Conservation (phyloP, 2,329 filamentous ascomycete species). For the Phyllosticta citriasiana region DNA sequence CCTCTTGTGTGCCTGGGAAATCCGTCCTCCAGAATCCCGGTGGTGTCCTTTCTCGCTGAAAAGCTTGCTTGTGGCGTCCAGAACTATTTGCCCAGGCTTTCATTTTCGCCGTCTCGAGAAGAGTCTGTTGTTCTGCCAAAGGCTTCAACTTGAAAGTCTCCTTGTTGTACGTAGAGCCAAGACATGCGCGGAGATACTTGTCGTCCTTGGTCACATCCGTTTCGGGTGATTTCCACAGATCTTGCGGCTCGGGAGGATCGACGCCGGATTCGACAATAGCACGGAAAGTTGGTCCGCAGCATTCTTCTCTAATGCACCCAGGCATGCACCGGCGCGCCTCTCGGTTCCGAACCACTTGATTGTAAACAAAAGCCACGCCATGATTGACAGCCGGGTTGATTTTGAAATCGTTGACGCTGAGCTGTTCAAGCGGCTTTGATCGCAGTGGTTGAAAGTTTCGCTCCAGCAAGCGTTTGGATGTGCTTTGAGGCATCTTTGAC, state of each 20-base stretch:
- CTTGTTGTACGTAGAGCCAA: conserved; percentile 36
- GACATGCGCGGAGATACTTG: conserved; percentile 42
- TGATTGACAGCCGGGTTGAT: conserved; percentile 65
- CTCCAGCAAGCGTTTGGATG: background rate
- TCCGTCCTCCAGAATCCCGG: conserved; percentile 87
- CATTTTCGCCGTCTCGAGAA: conserved; percentile 67
- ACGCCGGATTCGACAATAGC: conserved; percentile 45
- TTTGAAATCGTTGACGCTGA: conserved; percentile 67
- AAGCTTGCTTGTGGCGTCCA: conserved; percentile 69
- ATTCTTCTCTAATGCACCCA: conserved; percentile 65
- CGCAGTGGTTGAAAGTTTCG: conserved; percentile 38
- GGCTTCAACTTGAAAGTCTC: conserved; percentile 39
- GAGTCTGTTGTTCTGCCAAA: conserved; percentile 49
- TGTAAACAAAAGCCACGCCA: conserved; percentile 61
- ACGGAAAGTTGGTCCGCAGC: conserved; percentile 64
- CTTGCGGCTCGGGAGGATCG: background rate
- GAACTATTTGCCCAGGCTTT: conserved; percentile 62
- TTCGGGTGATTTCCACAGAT: conserved; percentile 5
- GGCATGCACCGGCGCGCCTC: conserved; percentile 59
- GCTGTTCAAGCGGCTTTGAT: conserved; percentile 43
- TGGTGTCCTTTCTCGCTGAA: conserved; percentile 60
- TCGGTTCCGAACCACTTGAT: conserved; percentile 62
- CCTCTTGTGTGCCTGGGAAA: conserved; percentile 81
- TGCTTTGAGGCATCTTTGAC: background rate
- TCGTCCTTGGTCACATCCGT: conserved; percentile 26